phyloP scores from a whole-genome alignment of 176 grass and related monocot species.

The Ananas comosus region DNA sequence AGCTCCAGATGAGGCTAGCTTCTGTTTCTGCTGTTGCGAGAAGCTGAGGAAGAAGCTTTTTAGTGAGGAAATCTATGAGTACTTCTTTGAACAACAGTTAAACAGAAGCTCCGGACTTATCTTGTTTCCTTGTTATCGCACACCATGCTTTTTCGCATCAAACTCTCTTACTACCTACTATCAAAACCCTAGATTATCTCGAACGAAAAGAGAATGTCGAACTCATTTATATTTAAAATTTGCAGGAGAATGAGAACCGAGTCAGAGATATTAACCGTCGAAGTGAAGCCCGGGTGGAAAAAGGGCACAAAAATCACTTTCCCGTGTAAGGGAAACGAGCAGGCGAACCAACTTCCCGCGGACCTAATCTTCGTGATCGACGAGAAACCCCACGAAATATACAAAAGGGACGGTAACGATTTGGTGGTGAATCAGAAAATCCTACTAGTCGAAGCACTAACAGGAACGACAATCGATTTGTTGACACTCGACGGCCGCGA shows the following conservation, averaged over 20 bases:
- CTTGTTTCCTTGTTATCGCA: too few species aligned
- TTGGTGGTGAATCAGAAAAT: constrained; percentile 28
- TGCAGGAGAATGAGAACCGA: constrained; percentile 45
- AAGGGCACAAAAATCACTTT: constrained; percentile 79
- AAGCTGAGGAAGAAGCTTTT: too few species aligned
- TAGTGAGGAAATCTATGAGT: too few species aligned
- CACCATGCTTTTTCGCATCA: not conserved
- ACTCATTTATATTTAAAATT: not conserved
- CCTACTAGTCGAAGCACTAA: constrained; percentile 45
- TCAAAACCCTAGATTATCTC: not conserved
- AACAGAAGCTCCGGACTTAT: too few species aligned
- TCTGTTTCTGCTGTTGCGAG: too few species aligned
- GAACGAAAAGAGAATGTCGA: not conserved
- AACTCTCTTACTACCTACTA: not conserved
- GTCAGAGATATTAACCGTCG: constrained; percentile 51
- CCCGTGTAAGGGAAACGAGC: constrained; percentile 45
- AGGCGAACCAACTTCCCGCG: constrained; percentile 21
- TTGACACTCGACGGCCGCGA: constrained; percentile 40
- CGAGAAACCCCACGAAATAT: constrained; percentile 58
- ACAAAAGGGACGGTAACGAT: constrained; percentile 58
- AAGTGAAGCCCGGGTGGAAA: constrained; percentile 87
- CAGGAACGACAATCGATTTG: constrained; percentile 33
- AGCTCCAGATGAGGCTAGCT: too few species aligned
- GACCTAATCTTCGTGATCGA: constrained; percentile 67
- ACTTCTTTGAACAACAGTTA: too few species aligned